Evolutionary conservation across 495 filamentous ascomycete genomes (phyloP), one percentile per base, ranked within the genome.

Genomic region (Aspergillus nidulans): DNA sequence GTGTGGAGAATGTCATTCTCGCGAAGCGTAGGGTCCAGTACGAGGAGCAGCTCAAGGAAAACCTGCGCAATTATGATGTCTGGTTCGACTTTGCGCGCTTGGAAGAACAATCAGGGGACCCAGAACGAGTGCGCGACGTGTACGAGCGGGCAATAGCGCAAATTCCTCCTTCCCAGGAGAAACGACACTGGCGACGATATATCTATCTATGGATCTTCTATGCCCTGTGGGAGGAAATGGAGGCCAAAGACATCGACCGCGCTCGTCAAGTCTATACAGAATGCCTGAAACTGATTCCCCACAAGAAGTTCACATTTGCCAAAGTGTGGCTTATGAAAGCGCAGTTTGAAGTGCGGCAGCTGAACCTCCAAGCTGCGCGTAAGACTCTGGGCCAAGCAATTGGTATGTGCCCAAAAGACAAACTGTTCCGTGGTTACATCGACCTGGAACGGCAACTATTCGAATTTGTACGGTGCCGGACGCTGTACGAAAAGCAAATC

Each of bases 131-230:
- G 7, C 85, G 94, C 3, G 94, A 97, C 55, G 84, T 94, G 38
- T 98, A 97, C 70, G 95, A 98, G 73, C 83, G 90, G 51, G 94
- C 95, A 1, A 96, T 98, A 63, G 92, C 94, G 24, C 94, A 98
- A 62, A 85, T 97, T 9, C 94, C 94, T 15, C 94, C 94, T 9
- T 95, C 90, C 3, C 89, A 95, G 60, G 94, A 97, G 72, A 98
- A 98, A 76, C 83, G 94, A 34, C 92, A 97, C 70, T 98, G 94
- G 94, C 80, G 94, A 53, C 77, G 94, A 21, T 98, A 98, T 67
- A 95, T 98, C 56, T 98, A 96, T 69, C 81, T 98, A 3, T 98
- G 92, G 88, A 83, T 97, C 42, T 96, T 97, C 74, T 98, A 98
- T 70, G 94, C 95, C 1, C 70, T 96, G 16, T 97, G 86, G 84